Conservation (phyloP, 2,329 filamentous ascomycete species). For the Fusarium ramigenum region DNA sequence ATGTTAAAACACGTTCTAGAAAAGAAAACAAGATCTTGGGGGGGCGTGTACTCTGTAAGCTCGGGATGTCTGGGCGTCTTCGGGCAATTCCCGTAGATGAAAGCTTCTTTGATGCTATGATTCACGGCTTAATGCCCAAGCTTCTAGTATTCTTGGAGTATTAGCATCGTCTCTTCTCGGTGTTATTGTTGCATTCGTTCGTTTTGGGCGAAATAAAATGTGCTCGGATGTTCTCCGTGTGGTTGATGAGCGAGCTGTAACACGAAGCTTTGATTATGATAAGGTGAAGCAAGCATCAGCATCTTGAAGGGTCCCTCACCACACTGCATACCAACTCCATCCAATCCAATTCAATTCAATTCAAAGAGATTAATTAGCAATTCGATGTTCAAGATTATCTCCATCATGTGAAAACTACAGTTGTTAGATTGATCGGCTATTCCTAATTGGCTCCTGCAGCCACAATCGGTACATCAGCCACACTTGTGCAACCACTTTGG, state of each 20-base stretch:
- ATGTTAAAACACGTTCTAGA: slow-evolving; percentile 10
- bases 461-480: slow-evolving; percentile 32
- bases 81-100: slow-evolving; percentile 37
- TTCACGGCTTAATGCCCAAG: neutral
- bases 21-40: slow-evolving; percentile 4
- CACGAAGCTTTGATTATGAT: neutral
- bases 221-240: slow-evolving; percentile 28
- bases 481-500: slow-evolving; percentile 12
- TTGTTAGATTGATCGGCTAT: slow-evolving; percentile 5
- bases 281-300: neutral
- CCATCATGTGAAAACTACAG: neutral
- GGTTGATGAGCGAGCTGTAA: neutral
- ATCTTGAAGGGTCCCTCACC: neutral
- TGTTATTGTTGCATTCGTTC: neutral
- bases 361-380: neutral
- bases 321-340: neutral
- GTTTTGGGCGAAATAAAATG: neutral
- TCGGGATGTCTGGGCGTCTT: slow-evolving; percentile 19
- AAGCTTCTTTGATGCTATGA: neutral
- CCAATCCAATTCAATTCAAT: neutral
- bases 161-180: neutral
- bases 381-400: neutral
- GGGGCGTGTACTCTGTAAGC: slow-evolving; percentile 2
- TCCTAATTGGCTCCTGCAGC: slow-evolving; percentile 28
- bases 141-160: neutral